phyloP scores from a whole-genome alignment of 306 rosid genomes.

The Lablab purpureus region DNA sequence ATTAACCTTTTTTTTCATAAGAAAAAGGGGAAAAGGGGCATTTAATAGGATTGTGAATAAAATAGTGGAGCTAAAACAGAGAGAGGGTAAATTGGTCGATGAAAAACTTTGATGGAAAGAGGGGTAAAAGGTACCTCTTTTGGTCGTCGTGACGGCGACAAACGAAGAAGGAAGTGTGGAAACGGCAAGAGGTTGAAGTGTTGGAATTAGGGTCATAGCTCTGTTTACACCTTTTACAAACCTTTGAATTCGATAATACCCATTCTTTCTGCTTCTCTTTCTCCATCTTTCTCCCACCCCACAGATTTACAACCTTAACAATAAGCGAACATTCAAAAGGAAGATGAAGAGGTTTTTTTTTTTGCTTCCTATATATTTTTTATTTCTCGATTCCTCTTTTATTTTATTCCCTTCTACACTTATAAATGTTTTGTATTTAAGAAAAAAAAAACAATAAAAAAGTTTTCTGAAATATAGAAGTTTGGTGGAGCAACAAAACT shows the following conservation, averaged over 20 bases:
- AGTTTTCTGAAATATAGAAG: too few species aligned
- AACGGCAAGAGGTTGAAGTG: slow-evolving; percentile 75
- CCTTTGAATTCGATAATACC: slow-evolving; percentile 18
- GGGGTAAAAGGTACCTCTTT: slow-evolving; percentile 62
- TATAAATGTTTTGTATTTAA: too few species aligned
- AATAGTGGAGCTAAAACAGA: too few species aligned
- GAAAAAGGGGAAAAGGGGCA: neutral
- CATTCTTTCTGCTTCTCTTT: slow-evolving; percentile 30
- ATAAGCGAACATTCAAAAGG: too few species aligned
- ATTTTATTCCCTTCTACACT: too few species aligned
- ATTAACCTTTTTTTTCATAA: neutral
- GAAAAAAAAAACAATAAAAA: too few species aligned
- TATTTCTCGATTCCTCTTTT: too few species aligned
- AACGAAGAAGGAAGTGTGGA: slow-evolving; percentile 86
- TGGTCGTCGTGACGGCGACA: slow-evolving; percentile 98
- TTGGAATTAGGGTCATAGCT: slow-evolving; percentile 56
- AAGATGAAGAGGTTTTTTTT: too few species aligned
- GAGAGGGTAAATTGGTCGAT: neutral
- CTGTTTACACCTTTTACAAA: slow-evolving; percentile 75
- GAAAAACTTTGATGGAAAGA: neutral
- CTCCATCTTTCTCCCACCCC: neutral
- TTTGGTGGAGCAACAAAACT: too few species aligned
- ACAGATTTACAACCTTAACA: neutral
- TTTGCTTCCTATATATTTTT: too few species aligned
- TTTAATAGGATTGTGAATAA: too few species aligned